These are phyloP conservation scores for Linum tenue DNA, from an alignment of 345 rosid species.

Conservation along the genomic window DNA sequence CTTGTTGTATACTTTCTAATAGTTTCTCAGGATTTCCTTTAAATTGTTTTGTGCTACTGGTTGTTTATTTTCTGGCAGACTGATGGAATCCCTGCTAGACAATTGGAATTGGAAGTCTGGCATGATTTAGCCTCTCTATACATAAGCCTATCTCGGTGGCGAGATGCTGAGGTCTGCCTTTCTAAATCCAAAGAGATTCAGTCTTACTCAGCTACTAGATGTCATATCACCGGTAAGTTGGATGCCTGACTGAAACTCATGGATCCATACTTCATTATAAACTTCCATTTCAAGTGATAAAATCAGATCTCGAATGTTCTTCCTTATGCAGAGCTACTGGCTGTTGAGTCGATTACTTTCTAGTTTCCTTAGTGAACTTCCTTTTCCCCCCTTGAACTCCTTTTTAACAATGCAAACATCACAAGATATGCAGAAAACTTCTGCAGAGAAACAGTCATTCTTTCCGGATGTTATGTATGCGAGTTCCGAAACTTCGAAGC, in stretches of 20 bases:
- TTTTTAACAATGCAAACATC: neutral
- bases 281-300: too few relatives aligned
- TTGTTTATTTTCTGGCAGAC: conserved; percentile 24
- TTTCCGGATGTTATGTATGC: too few relatives aligned
- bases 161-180: conserved; percentile 71
- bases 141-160: conserved; percentile 53
- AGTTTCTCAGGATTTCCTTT: neutral
- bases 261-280: too few relatives aligned
- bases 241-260: too few relatives aligned
- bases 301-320: neutral
- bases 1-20: neutral
- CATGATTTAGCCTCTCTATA: conserved; percentile 64
- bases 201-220: conserved; percentile 44
- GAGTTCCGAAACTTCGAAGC: neutral
- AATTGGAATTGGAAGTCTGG: conserved; percentile 64
- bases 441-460: too few relatives aligned
- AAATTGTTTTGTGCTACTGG: neutral
- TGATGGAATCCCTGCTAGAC: conserved; percentile 24
- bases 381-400: neutral
- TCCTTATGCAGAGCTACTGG: neutral
- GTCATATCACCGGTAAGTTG: conserved; percentile 42
- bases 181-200: conserved; percentile 53
- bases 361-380: too few relatives aligned
- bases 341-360: too few relatives aligned
- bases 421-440: neutral